Evolutionary conservation across 2,329 filamentous ascomycete genomes (phyloP).

Genomic region (Ophiostoma novo-ulmi): DNA sequence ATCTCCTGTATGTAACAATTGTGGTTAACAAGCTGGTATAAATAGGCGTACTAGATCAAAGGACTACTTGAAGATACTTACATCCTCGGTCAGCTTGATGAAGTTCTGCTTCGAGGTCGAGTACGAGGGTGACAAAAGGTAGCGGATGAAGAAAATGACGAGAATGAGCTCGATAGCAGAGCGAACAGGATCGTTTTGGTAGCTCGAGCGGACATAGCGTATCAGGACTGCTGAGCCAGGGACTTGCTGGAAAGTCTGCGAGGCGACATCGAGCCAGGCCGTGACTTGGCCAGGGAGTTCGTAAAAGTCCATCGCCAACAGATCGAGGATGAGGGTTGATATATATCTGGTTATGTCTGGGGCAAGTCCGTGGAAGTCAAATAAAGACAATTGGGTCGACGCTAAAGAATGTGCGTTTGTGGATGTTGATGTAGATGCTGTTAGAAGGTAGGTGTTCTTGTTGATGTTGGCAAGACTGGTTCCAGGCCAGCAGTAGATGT

Average conservation of each 20-base stretch:
- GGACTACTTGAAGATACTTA: conserved; percentile 27
- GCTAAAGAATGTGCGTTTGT: not conserved
- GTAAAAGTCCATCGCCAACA: conserved; percentile 56
- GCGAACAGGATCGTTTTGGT: conserved; percentile 93
- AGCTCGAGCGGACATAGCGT: conserved; percentile 93
- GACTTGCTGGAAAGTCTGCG: conserved; percentile 74
- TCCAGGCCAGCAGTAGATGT: not conserved
- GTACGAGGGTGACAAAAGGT: conserved; percentile 86
- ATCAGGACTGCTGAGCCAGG: conserved; percentile 91
- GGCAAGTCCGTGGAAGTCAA: not conserved
- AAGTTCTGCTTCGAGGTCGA: conserved; percentile 85
- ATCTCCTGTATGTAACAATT: conserved; percentile 57
- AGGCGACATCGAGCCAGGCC: conserved; percentile 48
- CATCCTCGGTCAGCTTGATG: conserved; percentile 80
- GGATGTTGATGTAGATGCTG: not conserved
- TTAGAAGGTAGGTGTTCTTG: not conserved
- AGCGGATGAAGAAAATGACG: conserved; percentile 91
- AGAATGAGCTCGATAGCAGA: conserved; percentile 90
- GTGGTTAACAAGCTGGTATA: not conserved
- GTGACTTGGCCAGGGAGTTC: conserved; percentile 53
- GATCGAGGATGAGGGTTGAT: not conserved
- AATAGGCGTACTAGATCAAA: not conserved
- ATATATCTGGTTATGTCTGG: not conserved
- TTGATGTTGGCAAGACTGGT: not conserved
- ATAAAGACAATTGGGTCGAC: not conserved